Percentiles rank a stretch among this genome's conserved stretches.
Evolutionary conservation across 164 flowering plant species (phyloP).

Genomic region (Aristolochia californica): DNA sequence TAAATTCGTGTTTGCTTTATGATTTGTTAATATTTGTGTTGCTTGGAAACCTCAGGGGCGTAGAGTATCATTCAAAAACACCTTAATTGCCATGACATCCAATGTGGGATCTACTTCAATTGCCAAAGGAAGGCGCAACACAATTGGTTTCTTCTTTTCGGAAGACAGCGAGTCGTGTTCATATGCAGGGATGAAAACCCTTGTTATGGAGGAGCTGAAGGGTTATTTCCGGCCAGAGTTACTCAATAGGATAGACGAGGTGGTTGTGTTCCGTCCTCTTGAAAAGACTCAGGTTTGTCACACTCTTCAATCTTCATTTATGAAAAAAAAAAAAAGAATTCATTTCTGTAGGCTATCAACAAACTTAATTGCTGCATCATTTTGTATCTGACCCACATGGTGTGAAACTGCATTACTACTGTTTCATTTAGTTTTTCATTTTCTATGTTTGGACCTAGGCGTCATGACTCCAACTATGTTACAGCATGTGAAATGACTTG

Average conservation of each 20-base stretch:
- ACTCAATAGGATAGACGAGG: conserved; percentile 81
- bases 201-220: conserved; percentile 75
- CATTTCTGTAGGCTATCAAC: neutral
- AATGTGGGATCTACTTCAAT: conserved; percentile 76
- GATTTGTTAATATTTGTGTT: too few relatives aligned
- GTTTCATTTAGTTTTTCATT: too few relatives aligned
- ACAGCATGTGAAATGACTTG: too few relatives aligned
- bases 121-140: conserved; percentile 50
- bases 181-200: conserved; percentile 56
- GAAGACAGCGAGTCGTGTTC: conserved; percentile 39
- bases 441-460: too few relatives aligned
- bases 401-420: neutral
- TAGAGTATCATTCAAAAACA: conserved; percentile 71
- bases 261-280: conserved; percentile 62
- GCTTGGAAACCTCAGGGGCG: conserved; percentile 38
- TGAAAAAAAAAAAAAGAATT: neutral
- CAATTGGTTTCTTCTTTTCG: conserved; percentile 47
- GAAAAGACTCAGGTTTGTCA: conserved; percentile 57
- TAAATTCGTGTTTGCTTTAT: too few relatives aligned
- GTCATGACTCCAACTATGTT: too few relatives aligned
- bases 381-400: too few relatives aligned
- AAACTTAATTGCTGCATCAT: too few relatives aligned
- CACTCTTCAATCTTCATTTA: neutral
- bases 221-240: conserved; percentile 76
- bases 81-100: conserved; percentile 84